Conservation (phyloP, 352 stramenopile species). For the Blastocystis sp. region DNA sequence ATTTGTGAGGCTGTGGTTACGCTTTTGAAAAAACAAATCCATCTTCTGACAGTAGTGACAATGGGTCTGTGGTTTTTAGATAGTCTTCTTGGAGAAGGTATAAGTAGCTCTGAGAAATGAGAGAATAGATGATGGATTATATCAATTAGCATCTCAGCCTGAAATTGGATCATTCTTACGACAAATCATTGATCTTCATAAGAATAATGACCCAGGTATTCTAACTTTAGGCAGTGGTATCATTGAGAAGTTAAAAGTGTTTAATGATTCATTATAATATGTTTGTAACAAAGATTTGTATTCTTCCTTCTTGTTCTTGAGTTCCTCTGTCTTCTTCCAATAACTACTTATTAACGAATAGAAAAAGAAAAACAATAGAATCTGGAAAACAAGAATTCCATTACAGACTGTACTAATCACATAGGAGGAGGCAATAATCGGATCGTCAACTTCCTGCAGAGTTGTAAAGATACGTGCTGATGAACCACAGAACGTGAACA, state of each 20-base stretch:
- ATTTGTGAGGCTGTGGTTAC: background rate
- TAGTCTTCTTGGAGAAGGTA: background rate
- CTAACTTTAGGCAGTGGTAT: background rate
- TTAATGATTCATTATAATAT: slow-evolving; percentile 9
- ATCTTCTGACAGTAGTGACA: background rate
- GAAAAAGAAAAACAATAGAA: background rate
- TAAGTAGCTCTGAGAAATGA: background rate
- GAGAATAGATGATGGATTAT: slow-evolving; percentile 5
- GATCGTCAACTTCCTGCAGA: slow-evolving; percentile 68
- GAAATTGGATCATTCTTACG: background rate
- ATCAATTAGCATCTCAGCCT: slow-evolving; percentile 11
- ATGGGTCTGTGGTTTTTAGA: slow-evolving; percentile 3
- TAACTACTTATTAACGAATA: slow-evolving; percentile 9
- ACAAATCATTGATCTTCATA: background rate
- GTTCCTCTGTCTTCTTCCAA: slow-evolving; percentile 22
- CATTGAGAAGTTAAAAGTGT: background rate
- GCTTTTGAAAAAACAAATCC: background rate
- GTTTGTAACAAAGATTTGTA: slow-evolving; percentile 42
- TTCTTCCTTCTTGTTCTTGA: slow-evolving; percentile 12
- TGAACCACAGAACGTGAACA: slow-evolving; percentile 76
- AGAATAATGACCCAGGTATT: background rate
- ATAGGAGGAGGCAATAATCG: slow-evolving; percentile 48
- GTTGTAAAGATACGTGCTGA: slow-evolving; percentile 78
- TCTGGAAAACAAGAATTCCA: slow-evolving; percentile 58
- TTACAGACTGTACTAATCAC: slow-evolving; percentile 59